Evolutionary conservation across 768 basidiomycete species (phyloP).

Genomic region (Neoboletus subvelutipes): DNA sequence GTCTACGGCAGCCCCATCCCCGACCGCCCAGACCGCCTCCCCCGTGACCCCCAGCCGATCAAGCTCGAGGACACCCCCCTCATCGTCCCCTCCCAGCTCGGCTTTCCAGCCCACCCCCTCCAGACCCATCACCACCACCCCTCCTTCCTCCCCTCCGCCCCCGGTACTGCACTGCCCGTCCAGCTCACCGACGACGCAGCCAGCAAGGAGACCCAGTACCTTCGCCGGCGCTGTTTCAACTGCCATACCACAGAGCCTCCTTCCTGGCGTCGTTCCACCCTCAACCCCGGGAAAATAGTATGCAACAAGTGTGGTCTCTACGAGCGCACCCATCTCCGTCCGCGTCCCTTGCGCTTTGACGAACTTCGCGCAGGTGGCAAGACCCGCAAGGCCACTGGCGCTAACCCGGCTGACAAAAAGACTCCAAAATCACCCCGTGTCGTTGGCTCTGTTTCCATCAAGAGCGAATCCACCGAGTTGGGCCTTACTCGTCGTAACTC

Average conservation of each 20-base stretch:
- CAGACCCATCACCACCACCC: constrained; percentile 38
- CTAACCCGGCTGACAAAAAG: constrained; percentile 32
- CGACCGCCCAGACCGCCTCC: constrained; percentile 15
- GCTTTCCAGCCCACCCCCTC: constrained; percentile 30
- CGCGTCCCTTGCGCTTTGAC: constrained; percentile 82
- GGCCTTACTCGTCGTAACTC: constrained; percentile 57
- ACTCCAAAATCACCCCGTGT: constrained; percentile 33
- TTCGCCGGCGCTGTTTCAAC: constrained; percentile 85
- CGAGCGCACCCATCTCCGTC: constrained; percentile 83
- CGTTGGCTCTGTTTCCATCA: constrained; percentile 45
- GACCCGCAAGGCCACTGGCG: constrained; percentile 51
- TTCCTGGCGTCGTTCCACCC: constrained; percentile 82
- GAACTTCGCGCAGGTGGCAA: constrained; percentile 87
- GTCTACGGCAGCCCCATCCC: constrained; percentile 42
- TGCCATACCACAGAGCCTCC: constrained; percentile 92
- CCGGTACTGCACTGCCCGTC: constrained; percentile 52
- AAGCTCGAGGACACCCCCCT: constrained; percentile 66
- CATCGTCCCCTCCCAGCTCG: constrained; percentile 60
- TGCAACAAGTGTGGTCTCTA: constrained; percentile 94
- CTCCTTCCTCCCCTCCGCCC: constrained; percentile 42
- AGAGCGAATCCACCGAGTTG: constrained; percentile 62
- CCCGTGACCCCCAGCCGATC: constrained; percentile 38
- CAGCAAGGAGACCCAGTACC: constrained; percentile 87
- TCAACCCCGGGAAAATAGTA: constrained; percentile 90
- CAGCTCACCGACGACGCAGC: constrained; percentile 91